These are phyloP conservation scores for Paecilomyces sp. DNA, from an alignment of 2,329 filamentous ascomycete genomes.

Conservation along the genomic window DNA sequence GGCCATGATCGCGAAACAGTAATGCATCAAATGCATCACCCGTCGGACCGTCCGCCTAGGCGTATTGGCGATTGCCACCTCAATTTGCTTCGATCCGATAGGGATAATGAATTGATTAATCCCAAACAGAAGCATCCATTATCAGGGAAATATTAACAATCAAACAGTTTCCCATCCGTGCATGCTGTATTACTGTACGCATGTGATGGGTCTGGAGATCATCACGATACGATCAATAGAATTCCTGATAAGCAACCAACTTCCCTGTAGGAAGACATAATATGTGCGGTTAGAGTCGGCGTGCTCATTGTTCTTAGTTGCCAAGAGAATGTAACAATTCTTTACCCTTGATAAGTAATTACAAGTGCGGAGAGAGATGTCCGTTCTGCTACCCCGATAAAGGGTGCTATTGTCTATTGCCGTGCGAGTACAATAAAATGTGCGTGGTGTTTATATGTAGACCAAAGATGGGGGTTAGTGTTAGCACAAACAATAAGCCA, in stretches of 20 bases:
- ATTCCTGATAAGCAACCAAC: too few species aligned
- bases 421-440: neutral
- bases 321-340: too few species aligned
- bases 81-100: neutral
- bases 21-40: neutral
- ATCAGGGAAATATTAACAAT: neutral
- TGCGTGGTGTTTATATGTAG: neutral
- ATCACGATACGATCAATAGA: too few species aligned
- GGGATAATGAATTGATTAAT: neutral
- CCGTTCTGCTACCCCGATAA: neutral
- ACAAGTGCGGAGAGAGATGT: neutral
- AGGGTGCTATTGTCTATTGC: neutral
- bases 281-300: too few species aligned
- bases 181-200: neutral
- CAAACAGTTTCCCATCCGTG: neutral
- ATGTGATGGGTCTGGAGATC: too few species aligned
- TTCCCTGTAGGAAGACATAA: too few species aligned
- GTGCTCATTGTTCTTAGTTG: too few species aligned
- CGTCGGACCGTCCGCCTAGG: neutral
- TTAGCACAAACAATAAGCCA: neutral
- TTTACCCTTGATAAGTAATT: too few species aligned
- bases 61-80: neutral
- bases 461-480: neutral
- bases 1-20: neutral
- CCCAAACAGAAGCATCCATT: neutral